Evolutionary conservation across 805 yeast species (phyloP).

Genomic region (Saturnispora besseyi): DNA sequence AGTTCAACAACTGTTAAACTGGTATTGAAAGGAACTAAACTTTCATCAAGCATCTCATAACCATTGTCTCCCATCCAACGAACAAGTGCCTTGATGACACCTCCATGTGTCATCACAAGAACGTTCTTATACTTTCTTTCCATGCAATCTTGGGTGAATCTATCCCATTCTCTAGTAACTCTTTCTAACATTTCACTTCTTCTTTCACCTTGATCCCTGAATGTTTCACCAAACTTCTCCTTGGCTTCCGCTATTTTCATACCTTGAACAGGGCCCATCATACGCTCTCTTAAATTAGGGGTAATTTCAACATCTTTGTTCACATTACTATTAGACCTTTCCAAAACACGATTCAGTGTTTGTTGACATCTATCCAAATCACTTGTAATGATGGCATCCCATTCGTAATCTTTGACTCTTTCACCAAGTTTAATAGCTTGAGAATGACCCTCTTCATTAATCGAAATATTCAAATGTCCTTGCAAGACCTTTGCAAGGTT

Average conservation of each 20-base stretch:
- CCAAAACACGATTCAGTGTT: slow-evolving; percentile 41
- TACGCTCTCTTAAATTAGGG: slow-evolving; percentile 47
- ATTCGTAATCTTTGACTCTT: slow-evolving; percentile 29
- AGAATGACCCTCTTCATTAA: slow-evolving; percentile 50
- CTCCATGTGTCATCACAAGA: slow-evolving; percentile 70
- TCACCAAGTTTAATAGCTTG: slow-evolving; percentile 55
- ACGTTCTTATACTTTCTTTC: slow-evolving; percentile 37
- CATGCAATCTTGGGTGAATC: background rate
- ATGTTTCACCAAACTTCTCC: slow-evolving; percentile 45
- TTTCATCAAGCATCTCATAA: slow-evolving; percentile 31
- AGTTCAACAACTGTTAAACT: slow-evolving; percentile 62
- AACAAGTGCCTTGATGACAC: slow-evolving; percentile 57
- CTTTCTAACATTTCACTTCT: slow-evolving; percentile 38
- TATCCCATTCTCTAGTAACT: slow-evolving; percentile 38
- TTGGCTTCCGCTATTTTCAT: slow-evolving; percentile 60
- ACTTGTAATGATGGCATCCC: slow-evolving; percentile 43
- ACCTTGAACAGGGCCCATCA: slow-evolving; percentile 76
- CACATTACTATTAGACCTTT: slow-evolving; percentile 3
- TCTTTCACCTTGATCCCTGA: slow-evolving; percentile 60
- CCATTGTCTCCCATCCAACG: slow-evolving; percentile 36
- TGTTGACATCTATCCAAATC: slow-evolving; percentile 53
- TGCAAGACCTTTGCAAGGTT: slow-evolving; percentile 63
- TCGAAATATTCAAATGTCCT: slow-evolving; percentile 62
- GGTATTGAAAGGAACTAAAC: slow-evolving; percentile 58
- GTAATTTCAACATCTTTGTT: slow-evolving; percentile 26